Percentiles rank a stretch among this genome's conserved stretches.
Conservation (phyloP, 345 rosid genomes). For the Aquilaria yunnanensis region DNA sequence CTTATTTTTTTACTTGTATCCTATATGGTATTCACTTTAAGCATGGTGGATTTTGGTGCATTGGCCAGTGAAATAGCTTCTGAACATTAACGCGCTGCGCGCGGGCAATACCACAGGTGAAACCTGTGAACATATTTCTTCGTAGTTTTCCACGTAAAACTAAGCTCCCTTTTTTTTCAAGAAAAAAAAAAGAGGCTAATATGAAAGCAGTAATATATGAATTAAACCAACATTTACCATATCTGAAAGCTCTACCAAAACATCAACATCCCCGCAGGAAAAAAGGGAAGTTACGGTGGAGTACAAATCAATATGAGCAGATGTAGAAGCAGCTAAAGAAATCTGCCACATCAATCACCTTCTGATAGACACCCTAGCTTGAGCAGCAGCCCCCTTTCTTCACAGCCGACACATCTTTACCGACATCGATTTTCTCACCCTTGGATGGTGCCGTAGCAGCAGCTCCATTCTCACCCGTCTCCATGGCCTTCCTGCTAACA, state of each 20-base stretch:
- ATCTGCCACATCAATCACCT: conserved; percentile 17
- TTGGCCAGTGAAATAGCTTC: too few species aligned
- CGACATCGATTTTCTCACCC: conserved; percentile 83
- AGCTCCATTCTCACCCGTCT: conserved; percentile 44
- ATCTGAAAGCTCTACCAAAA: conserved; percentile 15
- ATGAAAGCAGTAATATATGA: too few species aligned
- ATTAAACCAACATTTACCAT: not conserved
- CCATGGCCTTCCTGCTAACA: conserved; percentile 90
- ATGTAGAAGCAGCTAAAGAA: conserved; percentile 18
- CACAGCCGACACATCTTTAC: conserved; percentile 84
- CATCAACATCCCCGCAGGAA: conserved; percentile 9
- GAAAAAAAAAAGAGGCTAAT: too few species aligned
- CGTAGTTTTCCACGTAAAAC: too few species aligned
- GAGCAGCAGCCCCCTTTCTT: conserved; percentile 94
- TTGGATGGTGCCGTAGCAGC: conserved; percentile 55
- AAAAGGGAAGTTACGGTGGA: not conserved
- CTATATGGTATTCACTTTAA: too few species aligned
- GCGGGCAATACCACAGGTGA: too few species aligned
- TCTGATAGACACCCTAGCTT: conserved; percentile 30
- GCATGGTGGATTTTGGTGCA: too few species aligned
- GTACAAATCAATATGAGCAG: conserved; percentile 12
- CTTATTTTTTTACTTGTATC: too few species aligned
- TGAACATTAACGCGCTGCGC: too few species aligned
- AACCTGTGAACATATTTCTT: too few species aligned
- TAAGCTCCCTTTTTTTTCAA: too few species aligned